Percentiles rank a stretch among this genome's conserved stretches.
Evolutionary conservation across 1,284 basidiomycete species (phyloP).

Genomic region (Papiliotrema flavescens): DNA sequence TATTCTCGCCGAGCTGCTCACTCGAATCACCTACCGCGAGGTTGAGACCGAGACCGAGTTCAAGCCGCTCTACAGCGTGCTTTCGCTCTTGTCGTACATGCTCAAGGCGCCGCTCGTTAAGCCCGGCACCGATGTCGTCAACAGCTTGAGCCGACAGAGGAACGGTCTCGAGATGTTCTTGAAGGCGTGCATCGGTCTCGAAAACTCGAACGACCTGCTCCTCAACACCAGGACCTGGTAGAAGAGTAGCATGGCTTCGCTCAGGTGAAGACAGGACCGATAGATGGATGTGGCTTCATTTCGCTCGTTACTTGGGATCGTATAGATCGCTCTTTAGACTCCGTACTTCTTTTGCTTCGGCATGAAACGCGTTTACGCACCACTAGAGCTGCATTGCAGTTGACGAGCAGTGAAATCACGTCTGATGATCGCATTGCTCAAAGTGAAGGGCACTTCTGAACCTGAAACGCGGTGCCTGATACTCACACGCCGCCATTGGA

Average conservation of each 20-base stretch:
- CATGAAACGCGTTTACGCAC: conserved; percentile 21
- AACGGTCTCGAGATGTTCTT: conserved; percentile 76
- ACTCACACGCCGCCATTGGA: too few species aligned
- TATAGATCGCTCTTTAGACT: neutral
- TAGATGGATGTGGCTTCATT: neutral
- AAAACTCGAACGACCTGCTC: conserved; percentile 74
- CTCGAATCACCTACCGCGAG: conserved; percentile 82
- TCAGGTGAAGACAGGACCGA: neutral
- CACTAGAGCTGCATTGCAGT: neutral
- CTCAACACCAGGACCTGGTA: conserved; percentile 84
- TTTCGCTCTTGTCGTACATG: conserved; percentile 91
- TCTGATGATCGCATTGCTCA: too few species aligned
- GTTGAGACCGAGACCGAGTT: conserved; percentile 58
- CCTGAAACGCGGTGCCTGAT: too few species aligned
- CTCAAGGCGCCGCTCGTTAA: conserved; percentile 97
- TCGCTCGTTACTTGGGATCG: neutral
- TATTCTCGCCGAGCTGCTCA: conserved; percentile 91
- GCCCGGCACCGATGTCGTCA: conserved; percentile 90
- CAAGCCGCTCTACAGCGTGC: conserved; percentile 76
- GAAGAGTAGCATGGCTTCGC: neutral
- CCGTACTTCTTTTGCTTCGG: conserved; percentile 4
- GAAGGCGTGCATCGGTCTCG: conserved; percentile 79
- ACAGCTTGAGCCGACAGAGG: conserved; percentile 90
- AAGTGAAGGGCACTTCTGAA: too few species aligned
- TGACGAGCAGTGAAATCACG: too few species aligned